Base-by-base conservation (phyloP, 352 stramenopile species). In the Phytophthora fragariaefolia region DNA sequence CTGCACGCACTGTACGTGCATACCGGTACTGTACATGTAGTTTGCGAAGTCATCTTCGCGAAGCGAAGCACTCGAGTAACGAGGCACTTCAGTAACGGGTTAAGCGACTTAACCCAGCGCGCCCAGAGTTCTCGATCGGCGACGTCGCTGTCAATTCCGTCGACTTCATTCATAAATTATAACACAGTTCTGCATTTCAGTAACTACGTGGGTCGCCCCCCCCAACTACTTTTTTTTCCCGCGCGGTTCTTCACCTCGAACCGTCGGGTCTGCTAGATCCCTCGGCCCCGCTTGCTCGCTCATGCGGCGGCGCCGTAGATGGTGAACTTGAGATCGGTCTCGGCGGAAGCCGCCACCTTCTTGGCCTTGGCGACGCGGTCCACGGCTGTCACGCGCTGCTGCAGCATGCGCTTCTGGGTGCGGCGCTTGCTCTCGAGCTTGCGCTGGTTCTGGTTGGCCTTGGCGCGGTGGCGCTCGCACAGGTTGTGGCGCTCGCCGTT, bases 401-500 rank as follows among this genome's bases (percentile, higher is more conserved):
- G 49, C 34, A 69, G 61, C 65, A 69, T 53, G 9, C 69, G 74
- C 65, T 92, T 92, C 60, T 89, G 74, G 24, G 74, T 74, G 27
- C 83, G 83, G n/a, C 84, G 80, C 65, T 95, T 95, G 54, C 79
- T 87, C 68, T 95, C 87, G 49, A 92, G 83, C 55, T 91, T 91
- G 63, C 84, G 83, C 57, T 95, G 84, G 69, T 90, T 92, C 71
- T 92, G 81, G 62, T 93, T 95, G 48, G 87, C 87, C 56, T 89
- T 89, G 49, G 73, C 65, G 26, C 82, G 78, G 62, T 91, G 82
- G 20, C 71, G 72, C 47, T 91, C 79, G 62, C 82, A 91, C 48
- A 91, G 59, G 27, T 87, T 87, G 43, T 91, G 82, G 38, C 80
- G 79, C 43, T 87, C 81, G 8, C 82, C 82, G 34, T 91, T 87